phyloP scores from a whole-genome alignment of 495 filamentous ascomycete species.

The Mycothermus thermophilus region DNA sequence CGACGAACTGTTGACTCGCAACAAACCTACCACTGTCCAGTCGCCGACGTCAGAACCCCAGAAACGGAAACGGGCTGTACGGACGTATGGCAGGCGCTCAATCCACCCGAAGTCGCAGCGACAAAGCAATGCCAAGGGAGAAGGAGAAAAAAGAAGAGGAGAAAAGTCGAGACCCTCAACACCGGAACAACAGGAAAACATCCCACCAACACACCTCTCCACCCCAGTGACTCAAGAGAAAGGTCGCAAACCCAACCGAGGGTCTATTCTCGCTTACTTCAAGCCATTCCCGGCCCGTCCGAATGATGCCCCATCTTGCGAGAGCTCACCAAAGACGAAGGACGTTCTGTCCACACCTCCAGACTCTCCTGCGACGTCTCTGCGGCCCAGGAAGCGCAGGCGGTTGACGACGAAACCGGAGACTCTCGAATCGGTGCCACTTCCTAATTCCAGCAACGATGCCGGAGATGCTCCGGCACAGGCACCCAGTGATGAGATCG shows the following conservation, averaged over 20 bases:
- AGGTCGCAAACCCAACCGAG: constrained; percentile 13
- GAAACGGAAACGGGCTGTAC: constrained; percentile 22
- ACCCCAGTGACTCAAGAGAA: not conserved
- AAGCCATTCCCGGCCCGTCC: constrained; percentile 14
- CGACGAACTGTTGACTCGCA: not conserved
- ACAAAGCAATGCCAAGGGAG: not conserved
- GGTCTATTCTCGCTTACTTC: constrained; percentile 32
- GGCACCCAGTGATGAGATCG: too few species aligned
- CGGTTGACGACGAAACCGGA: constrained; percentile 23
- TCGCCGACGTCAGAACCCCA: not conserved
- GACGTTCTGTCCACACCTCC: constrained; percentile 5
- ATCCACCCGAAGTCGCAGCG: constrained; percentile 10
- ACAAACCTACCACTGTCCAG: not conserved
- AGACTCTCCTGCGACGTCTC: not conserved
- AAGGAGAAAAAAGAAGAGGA: constrained; percentile 1
- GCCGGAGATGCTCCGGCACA: not conserved
- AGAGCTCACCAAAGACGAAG: not conserved
- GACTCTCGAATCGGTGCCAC: not conserved
- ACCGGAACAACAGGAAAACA: not conserved
- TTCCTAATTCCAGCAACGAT: not conserved
- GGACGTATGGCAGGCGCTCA: constrained; percentile 32
- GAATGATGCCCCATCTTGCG: constrained; percentile 4
- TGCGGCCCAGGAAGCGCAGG: constrained; percentile 15
- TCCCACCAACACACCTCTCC: not conserved
- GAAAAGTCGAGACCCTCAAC: not conserved